Conservation (phyloP, 2,329 filamentous ascomycete species). For the Ophiostoma himal-ulmi region DNA sequence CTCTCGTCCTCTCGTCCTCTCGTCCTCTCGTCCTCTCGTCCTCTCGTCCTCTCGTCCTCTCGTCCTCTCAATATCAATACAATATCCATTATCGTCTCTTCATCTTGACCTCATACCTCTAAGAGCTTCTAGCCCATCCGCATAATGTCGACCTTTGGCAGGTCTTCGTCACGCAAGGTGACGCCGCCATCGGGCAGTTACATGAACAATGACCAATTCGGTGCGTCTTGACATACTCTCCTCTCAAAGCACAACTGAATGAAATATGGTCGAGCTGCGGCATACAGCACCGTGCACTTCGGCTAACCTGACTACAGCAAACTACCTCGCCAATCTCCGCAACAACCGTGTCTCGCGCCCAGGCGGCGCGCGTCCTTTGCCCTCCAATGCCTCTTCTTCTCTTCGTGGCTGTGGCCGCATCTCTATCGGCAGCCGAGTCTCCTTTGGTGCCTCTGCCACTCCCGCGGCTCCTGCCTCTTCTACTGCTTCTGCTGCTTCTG, state of each 20-base stretch:
- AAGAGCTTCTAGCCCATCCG: slow-evolving; percentile 3
- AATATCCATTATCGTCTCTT: not conserved
- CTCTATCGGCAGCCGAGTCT: slow-evolving; percentile 18
- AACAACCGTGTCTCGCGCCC: slow-evolving; percentile 62
- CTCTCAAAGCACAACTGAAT: not conserved
- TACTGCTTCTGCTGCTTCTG: slow-evolving; percentile 26
- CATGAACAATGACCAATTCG: slow-evolving; percentile 63
- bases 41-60: not conserved
- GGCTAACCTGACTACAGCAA: slow-evolving; percentile 41
- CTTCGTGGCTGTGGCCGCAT: slow-evolving; percentile 19
- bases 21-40: too few species aligned
- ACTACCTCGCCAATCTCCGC: slow-evolving; percentile 66
- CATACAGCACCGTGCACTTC: not conserved
- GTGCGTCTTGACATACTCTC: slow-evolving; percentile 29
- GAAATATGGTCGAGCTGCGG: not conserved
- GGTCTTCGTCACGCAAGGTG: slow-evolving; percentile 29
- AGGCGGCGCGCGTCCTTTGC: slow-evolving; percentile 63
- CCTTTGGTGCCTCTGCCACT: not conserved
- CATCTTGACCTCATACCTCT: not conserved
- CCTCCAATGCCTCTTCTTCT: slow-evolving; percentile 33
- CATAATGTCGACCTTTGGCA: slow-evolving; percentile 31
- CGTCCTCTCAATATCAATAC: not conserved
- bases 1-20: not conserved
- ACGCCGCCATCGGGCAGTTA: slow-evolving; percentile 55
- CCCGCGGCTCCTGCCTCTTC: not conserved